Base-by-base conservation (phyloP, 106 monocot genomes). In the Acanthochlamys bracteata region DNA sequence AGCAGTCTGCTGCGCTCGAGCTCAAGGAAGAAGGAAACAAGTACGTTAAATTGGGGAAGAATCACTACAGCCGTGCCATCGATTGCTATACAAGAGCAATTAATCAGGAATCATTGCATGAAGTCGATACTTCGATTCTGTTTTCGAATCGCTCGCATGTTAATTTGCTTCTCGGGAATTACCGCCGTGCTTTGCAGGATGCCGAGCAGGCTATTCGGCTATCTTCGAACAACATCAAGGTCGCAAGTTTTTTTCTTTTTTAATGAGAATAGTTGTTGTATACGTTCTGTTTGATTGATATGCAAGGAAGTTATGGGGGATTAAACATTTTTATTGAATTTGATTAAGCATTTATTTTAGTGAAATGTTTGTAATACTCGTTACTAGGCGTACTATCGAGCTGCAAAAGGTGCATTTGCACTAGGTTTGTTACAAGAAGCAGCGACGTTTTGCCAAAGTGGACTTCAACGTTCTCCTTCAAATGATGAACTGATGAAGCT, bases 51-150 rank as follows among this genome's bases (percentile, higher is more conserved):
- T 83, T 78, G 78, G 96, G 96, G 1, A 88, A 88, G 54, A 96
- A 81, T 59, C 80, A 96, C 64, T 96, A 91, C 68, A 51, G 68
- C 7, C 74, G 75, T 55, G 96, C 96, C 11, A 54, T 96, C 11
- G 80, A 88, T 71, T 88, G 88, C 79, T 96, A 96, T 71, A 88
- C 82, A 0, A 96, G 79, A 67, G 91, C 96, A 19, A 88, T 96
- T 25, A 70, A 82, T 65, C 96, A 96, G 72, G 83, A 85, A 47
- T 87, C 82, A 6, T 67, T 88, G 43, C 56, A 66, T 26, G 73
- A 84, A 45, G 63, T 71, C 3, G 96, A 91, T 20, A 75, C 39
- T 17, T 96, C 91, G 8, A 54, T 88, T 47, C 69, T 96, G 8
- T 85, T 70, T 72, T 71, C 96, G 1, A 96, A 96, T 61, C 87